A percentile compares a stretch with the other conserved stretches of the same genome.
Conservation (phyloP, 2,329 filamentous ascomycete species). For the Meredithiella fracta region DNA sequence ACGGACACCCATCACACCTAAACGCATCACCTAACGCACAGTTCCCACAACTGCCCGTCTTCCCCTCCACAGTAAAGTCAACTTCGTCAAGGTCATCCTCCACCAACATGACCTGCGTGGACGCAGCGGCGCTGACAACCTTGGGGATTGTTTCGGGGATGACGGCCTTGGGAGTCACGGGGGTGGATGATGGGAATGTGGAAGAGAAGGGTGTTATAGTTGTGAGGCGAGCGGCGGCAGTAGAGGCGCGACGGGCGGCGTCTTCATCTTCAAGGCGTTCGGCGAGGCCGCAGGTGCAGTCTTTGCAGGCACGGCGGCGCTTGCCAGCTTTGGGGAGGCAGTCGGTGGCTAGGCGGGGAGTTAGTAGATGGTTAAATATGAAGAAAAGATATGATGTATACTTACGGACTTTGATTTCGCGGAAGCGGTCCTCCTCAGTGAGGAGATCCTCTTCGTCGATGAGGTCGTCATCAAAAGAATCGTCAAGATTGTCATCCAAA, state of each 20-base stretch:
- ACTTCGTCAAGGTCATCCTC: constrained; percentile 71
- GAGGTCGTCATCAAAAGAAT: constrained; percentile 58
- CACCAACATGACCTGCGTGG: constrained; percentile 40
- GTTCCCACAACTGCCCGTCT: constrained; percentile 86
- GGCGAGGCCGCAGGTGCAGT: constrained; percentile 89
- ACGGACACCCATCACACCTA: constrained; percentile 57
- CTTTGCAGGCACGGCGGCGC: constrained; percentile 86
- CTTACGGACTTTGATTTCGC: constrained; percentile 67
- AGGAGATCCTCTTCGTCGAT: constrained; percentile 85
- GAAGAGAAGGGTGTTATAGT: constrained; percentile 1
- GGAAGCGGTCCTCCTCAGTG: constrained; percentile 66
- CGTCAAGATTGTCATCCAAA: constrained; percentile 40
- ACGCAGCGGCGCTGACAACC: neutral
- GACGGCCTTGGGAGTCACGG: neutral
- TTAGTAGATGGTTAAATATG: neutral
- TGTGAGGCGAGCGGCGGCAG: constrained; percentile 43
- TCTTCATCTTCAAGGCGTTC: constrained; percentile 79
- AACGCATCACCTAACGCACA: constrained; percentile 88
- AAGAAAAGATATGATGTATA: constrained; percentile 17
- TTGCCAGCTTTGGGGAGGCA: constrained; percentile 79
- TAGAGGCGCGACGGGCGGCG: constrained; percentile 48
- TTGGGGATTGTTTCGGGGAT: neutral
- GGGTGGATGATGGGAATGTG: constrained; percentile 20
- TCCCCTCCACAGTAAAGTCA: constrained; percentile 95
- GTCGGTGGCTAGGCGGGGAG: constrained; percentile 44